Evolutionary conservation across 1,284 basidiomycete genomes (phyloP).

Genomic region (Mycosarcoma maydis): DNA sequence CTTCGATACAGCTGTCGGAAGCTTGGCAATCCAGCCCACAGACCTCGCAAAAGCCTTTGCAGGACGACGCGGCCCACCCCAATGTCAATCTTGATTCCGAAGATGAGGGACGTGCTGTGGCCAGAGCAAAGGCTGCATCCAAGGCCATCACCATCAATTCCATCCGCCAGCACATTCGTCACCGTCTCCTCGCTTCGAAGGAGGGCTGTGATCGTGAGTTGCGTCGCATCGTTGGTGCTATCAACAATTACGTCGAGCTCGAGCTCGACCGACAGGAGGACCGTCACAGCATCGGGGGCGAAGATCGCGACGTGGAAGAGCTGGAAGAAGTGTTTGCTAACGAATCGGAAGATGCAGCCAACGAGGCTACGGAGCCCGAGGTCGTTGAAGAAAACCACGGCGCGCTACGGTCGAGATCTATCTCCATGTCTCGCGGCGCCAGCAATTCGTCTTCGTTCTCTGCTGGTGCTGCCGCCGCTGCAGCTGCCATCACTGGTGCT

Average conservation of each 20-base stretch:
- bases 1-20: slow-evolving; percentile 26
- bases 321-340: slow-evolving; percentile 72
- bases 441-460: slow-evolving; percentile 35
- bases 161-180: slow-evolving; percentile 89
- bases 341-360: slow-evolving; percentile 25
- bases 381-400: slow-evolving; percentile 2
- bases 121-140: slow-evolving; percentile 23
- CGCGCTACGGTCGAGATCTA: slow-evolving; percentile 7
- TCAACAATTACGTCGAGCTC: slow-evolving; percentile 93
- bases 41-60: slow-evolving; percentile 6
- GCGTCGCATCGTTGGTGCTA: slow-evolving; percentile 86
- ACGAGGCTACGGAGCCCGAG: neutral
- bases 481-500: slow-evolving; percentile 23
- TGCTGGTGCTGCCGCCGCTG: slow-evolving; percentile 32
- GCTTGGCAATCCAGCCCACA: slow-evolving; percentile 27
- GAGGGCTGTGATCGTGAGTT: slow-evolving; percentile 94
- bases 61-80: slow-evolving; percentile 7
- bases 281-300: slow-evolving; percentile 22
- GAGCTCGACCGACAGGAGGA: slow-evolving; percentile 77
- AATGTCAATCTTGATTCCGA: slow-evolving; percentile 32
- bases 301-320: slow-evolving; percentile 63
- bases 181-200: slow-evolving; percentile 91
- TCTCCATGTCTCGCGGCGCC: slow-evolving; percentile 28
- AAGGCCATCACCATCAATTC: slow-evolving; percentile 70
- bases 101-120: slow-evolving; percentile 27